Evolutionary conservation across 1,284 basidiomycete genomes (phyloP).

Genomic region (Cryptococcus amylolentus): DNA sequence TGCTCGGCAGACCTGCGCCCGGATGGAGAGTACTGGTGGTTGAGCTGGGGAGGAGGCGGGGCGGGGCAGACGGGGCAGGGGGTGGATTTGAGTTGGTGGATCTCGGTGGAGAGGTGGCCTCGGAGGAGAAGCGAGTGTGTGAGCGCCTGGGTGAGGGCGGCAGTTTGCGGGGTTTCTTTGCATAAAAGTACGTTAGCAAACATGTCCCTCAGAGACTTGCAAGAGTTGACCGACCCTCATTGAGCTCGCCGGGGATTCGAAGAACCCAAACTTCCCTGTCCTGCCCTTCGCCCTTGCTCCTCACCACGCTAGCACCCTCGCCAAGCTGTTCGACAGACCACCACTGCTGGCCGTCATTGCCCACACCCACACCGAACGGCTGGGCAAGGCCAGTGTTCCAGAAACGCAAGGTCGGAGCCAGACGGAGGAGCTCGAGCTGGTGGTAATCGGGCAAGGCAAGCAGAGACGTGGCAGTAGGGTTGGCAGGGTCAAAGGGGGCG

Average conservation of each 20-base stretch:
- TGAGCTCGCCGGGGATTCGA: constrained; percentile 16
- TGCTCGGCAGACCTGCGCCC: not conserved
- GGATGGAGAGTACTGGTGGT: no score
- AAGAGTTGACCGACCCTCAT: constrained; percentile 14
- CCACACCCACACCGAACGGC: constrained; percentile 7
- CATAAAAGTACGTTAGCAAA: not conserved
- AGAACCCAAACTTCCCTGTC: constrained; percentile 45
- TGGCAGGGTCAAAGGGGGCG: constrained; percentile 10
- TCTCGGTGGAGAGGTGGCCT: constrained; percentile 27
- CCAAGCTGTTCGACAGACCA: constrained; percentile 44
- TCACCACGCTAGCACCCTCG: constrained; percentile 34
- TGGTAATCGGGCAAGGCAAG: constrained; percentile 3
- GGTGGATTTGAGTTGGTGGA: constrained; percentile 16
- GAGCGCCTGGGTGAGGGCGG: constrained; percentile 23
- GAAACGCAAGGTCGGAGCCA: constrained; percentile 21
- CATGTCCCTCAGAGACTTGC: not conserved
- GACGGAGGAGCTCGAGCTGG: constrained; percentile 22
- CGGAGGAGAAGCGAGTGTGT: constrained; percentile 36
- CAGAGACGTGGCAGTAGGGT: constrained; percentile 8
- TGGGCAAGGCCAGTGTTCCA: constrained; percentile 22
- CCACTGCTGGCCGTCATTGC: constrained; percentile 21
- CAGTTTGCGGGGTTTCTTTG: constrained; percentile 9
- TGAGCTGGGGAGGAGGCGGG: not conserved
- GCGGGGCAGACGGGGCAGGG: constrained; percentile 13
- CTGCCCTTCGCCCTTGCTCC: constrained; percentile 16